Evolutionary conservation across 129 eudicot genomes (phyloP).

Genomic region (Apium graveolens): DNA sequence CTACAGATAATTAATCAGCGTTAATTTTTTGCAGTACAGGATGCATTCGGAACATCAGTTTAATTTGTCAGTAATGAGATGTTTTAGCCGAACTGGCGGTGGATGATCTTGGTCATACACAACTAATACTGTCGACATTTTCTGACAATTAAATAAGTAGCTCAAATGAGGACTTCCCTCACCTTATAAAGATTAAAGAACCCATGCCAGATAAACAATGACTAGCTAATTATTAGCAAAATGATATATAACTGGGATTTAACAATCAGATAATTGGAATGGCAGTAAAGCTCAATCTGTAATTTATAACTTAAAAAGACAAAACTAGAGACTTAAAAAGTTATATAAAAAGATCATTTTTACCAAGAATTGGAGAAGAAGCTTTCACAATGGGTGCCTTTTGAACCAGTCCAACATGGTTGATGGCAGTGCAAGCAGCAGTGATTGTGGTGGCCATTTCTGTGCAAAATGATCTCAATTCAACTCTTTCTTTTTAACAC

Average conservation of each 20-base stretch:
- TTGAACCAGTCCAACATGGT: conserved; percentile 41
- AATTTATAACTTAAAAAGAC: background rate
- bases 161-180: no score
- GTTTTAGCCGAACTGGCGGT: background rate
- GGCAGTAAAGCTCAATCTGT: background rate
- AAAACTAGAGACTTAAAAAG: background rate
- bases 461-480: background rate
- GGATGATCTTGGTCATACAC: background rate
- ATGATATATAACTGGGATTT: background rate
- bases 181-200: no score
- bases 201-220: background rate
- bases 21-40: no score
- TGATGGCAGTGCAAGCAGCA: conserved; percentile 54
- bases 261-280: background rate
- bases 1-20: no score
- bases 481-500: background rate
- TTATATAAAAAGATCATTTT: background rate
- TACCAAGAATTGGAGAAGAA: conserved; percentile 51
- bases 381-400: conserved; percentile 25
- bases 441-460: conserved; percentile 57
- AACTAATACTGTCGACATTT: no score
- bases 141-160: no score
- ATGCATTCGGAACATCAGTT: background rate
- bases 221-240: background rate
- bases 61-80: background rate